Evolutionary conservation across 495 filamentous ascomycete species (phyloP).

Genomic region (Penicillium odoratum): DNA sequence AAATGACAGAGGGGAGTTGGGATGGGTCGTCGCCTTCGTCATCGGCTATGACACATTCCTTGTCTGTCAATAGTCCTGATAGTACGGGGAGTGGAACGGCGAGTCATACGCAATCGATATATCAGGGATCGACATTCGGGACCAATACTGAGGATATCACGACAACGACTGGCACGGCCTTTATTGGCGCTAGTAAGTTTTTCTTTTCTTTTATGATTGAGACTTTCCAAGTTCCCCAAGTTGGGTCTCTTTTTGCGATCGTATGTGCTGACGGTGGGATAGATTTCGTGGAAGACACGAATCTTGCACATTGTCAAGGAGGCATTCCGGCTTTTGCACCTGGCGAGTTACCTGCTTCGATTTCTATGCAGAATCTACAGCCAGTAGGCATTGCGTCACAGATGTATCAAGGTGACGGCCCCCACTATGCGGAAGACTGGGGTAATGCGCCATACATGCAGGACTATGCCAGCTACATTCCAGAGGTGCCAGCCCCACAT

Average conservation of each 20-base stretch:
- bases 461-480: neutral
- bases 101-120: conserved; percentile 7
- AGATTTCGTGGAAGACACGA: conserved; percentile 16
- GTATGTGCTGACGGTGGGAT: neutral
- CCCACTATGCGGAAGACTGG: neutral
- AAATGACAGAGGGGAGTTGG: conserved; percentile 17
- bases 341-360: conserved; percentile 13
- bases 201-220: neutral
- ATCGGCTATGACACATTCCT: conserved; percentile 21
- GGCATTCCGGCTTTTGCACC: conserved; percentile 13
- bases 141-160: conserved; percentile 8
- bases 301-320: conserved; percentile 12
- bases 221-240: neutral
- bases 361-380: conserved; percentile 12
- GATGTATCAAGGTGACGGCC: neutral
- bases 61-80: conserved; percentile 25
- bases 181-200: conserved; percentile 3
- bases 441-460: conserved; percentile 4
- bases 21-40: conserved; percentile 27
- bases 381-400: neutral
- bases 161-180: neutral
- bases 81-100: conserved; percentile 23
- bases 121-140: conserved; percentile 1
- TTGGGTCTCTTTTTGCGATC: neutral
- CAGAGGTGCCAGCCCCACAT: conserved; percentile 1